Evolutionary conservation across 305 asterid species (phyloP), one percentile per base, ranked within the genome.

Genomic region (Fraxinus nigra): DNA sequence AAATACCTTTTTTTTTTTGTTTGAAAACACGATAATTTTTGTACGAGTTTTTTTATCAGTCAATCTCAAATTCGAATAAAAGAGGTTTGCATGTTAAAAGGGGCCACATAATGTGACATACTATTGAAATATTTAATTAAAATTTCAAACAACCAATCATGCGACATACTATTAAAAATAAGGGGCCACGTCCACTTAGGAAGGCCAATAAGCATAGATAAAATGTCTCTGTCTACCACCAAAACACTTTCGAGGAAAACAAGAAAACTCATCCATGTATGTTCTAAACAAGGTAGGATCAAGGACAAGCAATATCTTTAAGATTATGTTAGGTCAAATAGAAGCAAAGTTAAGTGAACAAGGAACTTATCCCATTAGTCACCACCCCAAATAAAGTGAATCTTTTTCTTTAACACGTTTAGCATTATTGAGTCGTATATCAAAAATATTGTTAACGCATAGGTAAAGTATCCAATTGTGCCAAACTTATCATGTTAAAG

Each of bases 281-380:
- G 77, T 82, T 84, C 77, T 48, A 38, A 61, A 80, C 24, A 79
- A 70, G 78, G 79, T 78, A 40, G 76, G 81, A 67, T 77, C 20
- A 78, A 59, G 22, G 85, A 87, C 82, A 85, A 69, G 81, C 79
- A 78, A 84, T 78, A 90, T 87, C 88, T 83, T 78, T 26, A 79
- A 84, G 95, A 90, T 90, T 81, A 74, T 89, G 88, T 80, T 75
- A 9, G 74, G 82, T 78, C 80, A 85, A 79, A 89, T 87, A 76
- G 80, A 79, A 83, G 82, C 65, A 51, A 78, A 89, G 78, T 67
- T 84, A 79, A 79, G 88, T 83, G 89, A 82, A 73, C 77, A 78
- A 85, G 5, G 77, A 80, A 77, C 85, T 77, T 88, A 86, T 85
- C 86, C 82, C 84, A 38, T 48, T 65, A 78, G 69, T 22, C 79